Evolutionary conservation across 495 filamentous ascomycete genomes (phyloP), one percentile per base, ranked within the genome.

Genomic region (Penicillium argentinense): DNA sequence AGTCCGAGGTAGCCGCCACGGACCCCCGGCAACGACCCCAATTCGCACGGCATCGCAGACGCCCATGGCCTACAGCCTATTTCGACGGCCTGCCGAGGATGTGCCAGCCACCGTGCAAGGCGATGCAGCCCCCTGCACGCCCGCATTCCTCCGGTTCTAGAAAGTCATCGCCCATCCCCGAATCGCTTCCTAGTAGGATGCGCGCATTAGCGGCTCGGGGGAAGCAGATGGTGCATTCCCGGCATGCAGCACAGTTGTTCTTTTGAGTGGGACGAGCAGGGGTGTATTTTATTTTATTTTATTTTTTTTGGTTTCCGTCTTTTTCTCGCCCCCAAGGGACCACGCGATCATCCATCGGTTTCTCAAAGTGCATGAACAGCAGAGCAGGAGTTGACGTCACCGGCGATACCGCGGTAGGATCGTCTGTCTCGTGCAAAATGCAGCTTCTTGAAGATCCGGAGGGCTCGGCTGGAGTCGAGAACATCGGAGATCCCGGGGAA

Each of bases 131-230:
- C 45, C 19, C 36, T 39, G 17, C 32, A 39, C 29, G n/a, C 9
- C 13, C 21, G n/a, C 36, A 14, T 13, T 28, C 21, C 32, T 11
- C 16, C 24, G 22, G 40, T 68, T 61, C 62, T 62, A 62, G 65
- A 68, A 63, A 54, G 47, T 32, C 23, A 47, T 38, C 42, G 37
- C 47, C 34, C 53, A 42, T 49, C 39, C 36, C 45, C 54, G 45
- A 57, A 46, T 37, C 42, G 16, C 50, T 49, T 51, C 59, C 52
- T 54, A 47, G 49, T 56, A 37, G n/a, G 44, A 54, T 32, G 24
- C 32, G 51, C 55, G 59, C 60, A 68, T 68, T 64, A 66, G 65
- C 57, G 60, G 38, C 49, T 57, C 62, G 65, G 62, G 65, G 65
- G 64, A 68, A 66, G 60, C 37, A 56, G 7, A 36, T 39, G 50